These are phyloP conservation scores for Globisporangium cylindrosporum DNA, from an alignment of 352 stramenopile species.

Conservation along the genomic window DNA sequence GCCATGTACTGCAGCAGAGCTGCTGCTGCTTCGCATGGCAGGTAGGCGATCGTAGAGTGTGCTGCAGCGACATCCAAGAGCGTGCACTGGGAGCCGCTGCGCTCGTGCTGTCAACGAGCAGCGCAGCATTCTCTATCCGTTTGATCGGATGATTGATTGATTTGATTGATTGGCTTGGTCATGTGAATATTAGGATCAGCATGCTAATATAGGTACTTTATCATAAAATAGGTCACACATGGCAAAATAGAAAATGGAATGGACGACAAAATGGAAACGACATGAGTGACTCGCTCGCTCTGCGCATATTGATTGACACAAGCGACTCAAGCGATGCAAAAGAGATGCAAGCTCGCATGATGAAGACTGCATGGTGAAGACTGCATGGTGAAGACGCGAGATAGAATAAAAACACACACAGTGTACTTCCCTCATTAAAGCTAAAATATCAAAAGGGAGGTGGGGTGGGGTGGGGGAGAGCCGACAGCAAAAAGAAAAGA, in stretches of 20 bases:
- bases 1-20: not conserved
- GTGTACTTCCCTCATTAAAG: constrained; percentile 13
- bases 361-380: not conserved
- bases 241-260: too few relatives aligned
- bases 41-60: not conserved
- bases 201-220: not conserved
- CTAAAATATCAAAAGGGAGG: constrained; percentile 10
- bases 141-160: not conserved
- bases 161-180: not conserved
- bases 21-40: not conserved
- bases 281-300: too few relatives aligned
- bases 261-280: too few relatives aligned
- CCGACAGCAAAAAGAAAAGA: not conserved
- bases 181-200: not conserved
- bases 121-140: not conserved
- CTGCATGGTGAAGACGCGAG: not conserved
- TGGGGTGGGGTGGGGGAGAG: constrained; percentile 4
- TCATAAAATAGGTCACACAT: not conserved
- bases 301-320: too few relatives aligned
- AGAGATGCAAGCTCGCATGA: not conserved
- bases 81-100: not conserved
- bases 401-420: constrained; percentile 9
- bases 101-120: not conserved
- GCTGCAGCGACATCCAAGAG: not conserved
- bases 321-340: not conserved